Base-by-base conservation (phyloP, 2,329 filamentous ascomycete genomes). In the Plectosphaerella sp. region DNA sequence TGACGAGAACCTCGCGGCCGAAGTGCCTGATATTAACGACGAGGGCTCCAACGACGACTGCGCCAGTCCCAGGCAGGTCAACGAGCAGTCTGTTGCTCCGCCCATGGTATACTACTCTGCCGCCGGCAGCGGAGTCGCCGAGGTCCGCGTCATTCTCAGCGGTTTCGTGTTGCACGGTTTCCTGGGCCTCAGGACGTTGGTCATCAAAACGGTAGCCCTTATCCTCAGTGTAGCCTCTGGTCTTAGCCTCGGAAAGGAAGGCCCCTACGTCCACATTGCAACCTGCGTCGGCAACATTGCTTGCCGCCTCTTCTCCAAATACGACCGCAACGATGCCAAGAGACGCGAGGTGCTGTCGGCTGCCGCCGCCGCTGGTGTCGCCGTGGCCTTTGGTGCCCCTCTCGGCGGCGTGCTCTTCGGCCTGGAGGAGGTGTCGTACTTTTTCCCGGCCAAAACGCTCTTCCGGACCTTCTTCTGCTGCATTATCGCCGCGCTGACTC, bases 401-500 rank as follows among this genome's bases (percentile, higher is more conserved):
- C 64, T 84, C 0, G 91, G 91, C 9, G 93, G 93, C 49, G 91
- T 97, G 2, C 77, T 97, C 3, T 97, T 97, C 69, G 91, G 91
- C 35, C 71, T 97, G 28, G 94, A 99, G 70, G 94, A 97, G 77
- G 92, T 97, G 56, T 84, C 89, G 60, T 97, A 97, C 69, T 97
- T 97, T 70, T 97, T 97, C 67, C 93, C 94, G 1, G 91, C 93
- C 6, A 97, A 99, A 73, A 97, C 93, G 0, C 80, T 99, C 9
- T 99, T 99, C 74, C 80, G 94, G 50, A 97, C 94, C 0, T 99
- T 99, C 70, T 97, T 97, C 71, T 97, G 93, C 74, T 97, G 93
- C 69, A 97, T 97, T 61, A 87, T 88, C 33, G 92, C 94, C 2
- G 91, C 94, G 0, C 72, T 99, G 35, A 93, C 92, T 1, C 76